Evolutionary conservation across 495 filamentous ascomycete species (phyloP), one percentile per base, ranked within the genome.

Genomic region (Neurospora africana): DNA sequence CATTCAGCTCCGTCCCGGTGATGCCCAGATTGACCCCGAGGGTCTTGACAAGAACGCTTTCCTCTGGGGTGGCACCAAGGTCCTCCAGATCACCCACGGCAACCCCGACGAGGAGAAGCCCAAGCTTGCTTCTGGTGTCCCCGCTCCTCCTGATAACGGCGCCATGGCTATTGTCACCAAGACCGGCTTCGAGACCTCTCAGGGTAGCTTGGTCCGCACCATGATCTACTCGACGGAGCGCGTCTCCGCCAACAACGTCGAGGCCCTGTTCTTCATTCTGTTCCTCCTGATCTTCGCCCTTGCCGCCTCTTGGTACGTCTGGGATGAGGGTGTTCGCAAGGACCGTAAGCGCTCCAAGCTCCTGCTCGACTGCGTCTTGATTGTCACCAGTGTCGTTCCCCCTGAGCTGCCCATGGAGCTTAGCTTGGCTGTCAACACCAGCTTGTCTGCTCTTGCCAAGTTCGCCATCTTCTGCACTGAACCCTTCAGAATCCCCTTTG

Each of bases 161-260:
- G 95, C 93, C 11, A 88, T 98, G 85, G 95, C 95, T 72, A 87
- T 98, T 73, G 92, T 98, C 67, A 92, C 94, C 73, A 98, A 97
- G 87, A 99, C 96, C 61, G 95, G 95, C 5, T 99, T 99, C 75
- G 95, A 99, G 83, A 99, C 95, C 9, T 98, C 94, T 72, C 95
- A 99, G 81, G 95, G 95, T 74, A 97, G 92, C 79, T 86, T 99
- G 72, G 95, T 99, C 58, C 93, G 95, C 39, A 99, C 95, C 68
- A 99, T 99, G 95, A 98, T 99, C 75, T 99, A 97, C 83, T 98
- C 96, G 4, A 99, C 95, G 7, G 95, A 99, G 80, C 93, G 95
- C 77, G 95, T 99, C 39, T 98, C 95, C 47, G 95, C 95, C 72
- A 97, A 97, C 83, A 98, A 99, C 77, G 90, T 87, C 68, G 95